phyloP scores from a whole-genome alignment of 345 rosid genomes.

The Microcos paniculata region DNA sequence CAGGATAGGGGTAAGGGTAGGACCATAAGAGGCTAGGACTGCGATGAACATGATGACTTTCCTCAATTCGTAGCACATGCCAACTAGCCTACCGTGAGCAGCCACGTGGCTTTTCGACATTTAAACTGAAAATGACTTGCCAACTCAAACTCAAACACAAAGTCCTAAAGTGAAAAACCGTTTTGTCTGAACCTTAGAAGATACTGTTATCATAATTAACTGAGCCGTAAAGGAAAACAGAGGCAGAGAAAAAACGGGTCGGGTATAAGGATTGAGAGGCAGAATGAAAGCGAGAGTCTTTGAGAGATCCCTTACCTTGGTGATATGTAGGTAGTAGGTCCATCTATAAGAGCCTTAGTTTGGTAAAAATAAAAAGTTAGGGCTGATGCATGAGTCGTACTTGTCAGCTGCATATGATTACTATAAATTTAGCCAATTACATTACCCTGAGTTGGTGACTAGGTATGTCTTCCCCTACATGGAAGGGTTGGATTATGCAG shows the following conservation, averaged over 20 bases:
- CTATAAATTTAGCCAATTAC: neutral
- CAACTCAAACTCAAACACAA: too few relatives aligned
- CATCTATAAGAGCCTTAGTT: neutral
- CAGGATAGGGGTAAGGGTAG: neutral
- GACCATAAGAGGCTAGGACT: too few relatives aligned
- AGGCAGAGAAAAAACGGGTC: conserved; percentile 36
- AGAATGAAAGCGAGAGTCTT: conserved; percentile 42
- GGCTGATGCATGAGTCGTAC: neutral
- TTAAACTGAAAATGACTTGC: too few relatives aligned
- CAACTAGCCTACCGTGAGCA: neutral
- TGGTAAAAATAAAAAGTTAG: neutral
- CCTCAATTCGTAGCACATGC: neutral
- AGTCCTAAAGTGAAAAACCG: neutral
- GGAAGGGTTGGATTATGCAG: neutral
- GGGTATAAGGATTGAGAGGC: conserved; percentile 56
- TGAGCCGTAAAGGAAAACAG: neutral
- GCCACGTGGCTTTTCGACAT: too few relatives aligned
- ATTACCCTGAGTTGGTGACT: neutral
- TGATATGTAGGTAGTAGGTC: neutral
- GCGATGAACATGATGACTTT: neutral
- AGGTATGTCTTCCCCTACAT: neutral
- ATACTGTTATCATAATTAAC: neutral
- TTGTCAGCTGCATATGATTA: neutral
- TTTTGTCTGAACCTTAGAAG: neutral
- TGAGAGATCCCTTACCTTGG: neutral